phyloP scores from a whole-genome alignment of 352 stramenopile species.

The Globisporangium abappressorium region DNA sequence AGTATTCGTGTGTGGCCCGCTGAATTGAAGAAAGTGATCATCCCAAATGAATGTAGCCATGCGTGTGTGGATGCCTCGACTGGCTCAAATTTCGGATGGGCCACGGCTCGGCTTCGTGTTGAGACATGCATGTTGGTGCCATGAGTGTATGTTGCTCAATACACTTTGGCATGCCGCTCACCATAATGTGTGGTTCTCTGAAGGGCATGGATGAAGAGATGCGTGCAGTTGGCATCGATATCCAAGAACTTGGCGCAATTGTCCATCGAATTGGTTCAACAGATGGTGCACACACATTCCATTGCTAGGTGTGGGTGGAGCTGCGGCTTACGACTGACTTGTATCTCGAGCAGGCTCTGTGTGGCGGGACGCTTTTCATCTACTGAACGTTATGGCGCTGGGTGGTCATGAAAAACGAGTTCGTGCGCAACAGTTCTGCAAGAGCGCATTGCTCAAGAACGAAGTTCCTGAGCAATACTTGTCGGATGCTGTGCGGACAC shows the following conservation, averaged over 20 bases:
- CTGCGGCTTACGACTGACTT: neutral
- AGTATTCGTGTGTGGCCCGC: neutral
- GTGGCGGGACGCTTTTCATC: neutral
- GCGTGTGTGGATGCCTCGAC: neutral
- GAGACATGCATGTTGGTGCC: too few species aligned
- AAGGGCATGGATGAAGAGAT: neutral
- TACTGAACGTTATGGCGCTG: neutral
- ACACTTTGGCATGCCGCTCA: too few species aligned
- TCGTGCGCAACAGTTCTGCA: neutral
- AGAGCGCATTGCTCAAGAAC: neutral
- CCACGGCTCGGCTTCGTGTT: neutral
- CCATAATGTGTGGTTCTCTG: neutral
- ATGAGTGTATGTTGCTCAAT: too few species aligned
- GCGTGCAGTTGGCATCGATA: neutral
- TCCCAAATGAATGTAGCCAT: neutral
- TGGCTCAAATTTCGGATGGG: neutral
- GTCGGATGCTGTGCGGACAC: neutral
- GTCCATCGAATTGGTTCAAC: neutral
- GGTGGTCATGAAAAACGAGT: neutral
- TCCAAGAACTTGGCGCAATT: neutral
- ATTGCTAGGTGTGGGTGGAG: neutral
- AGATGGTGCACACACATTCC: neutral
- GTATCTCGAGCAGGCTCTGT: neutral
- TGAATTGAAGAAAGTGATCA: neutral
- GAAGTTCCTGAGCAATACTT: neutral